A percentile compares a stretch with the other conserved stretches of the same genome.
Evolutionary conservation across 805 yeast species (phyloP).

Genomic region (Suhomyces emberorum): DNA sequence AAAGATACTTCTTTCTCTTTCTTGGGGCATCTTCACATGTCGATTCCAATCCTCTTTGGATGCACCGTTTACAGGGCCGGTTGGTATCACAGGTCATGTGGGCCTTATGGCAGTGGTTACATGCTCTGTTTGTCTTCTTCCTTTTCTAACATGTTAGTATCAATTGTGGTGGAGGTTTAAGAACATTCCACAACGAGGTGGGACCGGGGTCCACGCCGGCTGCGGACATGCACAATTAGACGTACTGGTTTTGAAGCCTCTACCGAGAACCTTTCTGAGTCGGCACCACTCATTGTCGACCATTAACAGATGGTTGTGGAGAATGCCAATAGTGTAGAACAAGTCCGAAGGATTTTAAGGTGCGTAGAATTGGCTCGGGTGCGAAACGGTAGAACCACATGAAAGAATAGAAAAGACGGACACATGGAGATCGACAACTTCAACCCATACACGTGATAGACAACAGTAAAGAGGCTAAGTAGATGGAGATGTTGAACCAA

Average conservation of each 20-base stretch:
- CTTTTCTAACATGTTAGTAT: constrained; percentile 23
- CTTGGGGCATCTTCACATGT: constrained; percentile 89
- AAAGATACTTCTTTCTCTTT: constrained; percentile 75
- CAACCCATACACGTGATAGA: too few species aligned
- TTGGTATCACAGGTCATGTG: constrained; percentile 88
- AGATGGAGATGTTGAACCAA: too few species aligned
- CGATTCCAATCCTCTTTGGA: constrained; percentile 59
- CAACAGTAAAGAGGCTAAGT: too few species aligned
- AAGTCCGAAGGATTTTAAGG: too few species aligned
- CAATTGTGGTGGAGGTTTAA: not conserved
- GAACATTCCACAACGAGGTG: too few species aligned
- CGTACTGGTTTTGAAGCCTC: not conserved
- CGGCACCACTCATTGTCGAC: not conserved
- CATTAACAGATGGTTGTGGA: too few species aligned
- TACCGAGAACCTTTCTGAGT: not conserved
- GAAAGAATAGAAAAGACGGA: too few species aligned
- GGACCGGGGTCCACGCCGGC: too few species aligned
- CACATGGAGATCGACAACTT: too few species aligned
- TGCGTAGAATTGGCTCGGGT: too few species aligned
- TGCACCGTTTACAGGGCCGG: constrained; percentile 82
- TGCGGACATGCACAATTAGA: not conserved
- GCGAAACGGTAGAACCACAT: too few species aligned
- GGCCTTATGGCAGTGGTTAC: constrained; percentile 85
- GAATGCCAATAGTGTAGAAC: too few species aligned
- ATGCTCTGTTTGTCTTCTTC: constrained; percentile 80